Evolutionary conservation across 2,329 filamentous ascomycete species (phyloP).

Genomic region (Fusarium nematophilum): DNA sequence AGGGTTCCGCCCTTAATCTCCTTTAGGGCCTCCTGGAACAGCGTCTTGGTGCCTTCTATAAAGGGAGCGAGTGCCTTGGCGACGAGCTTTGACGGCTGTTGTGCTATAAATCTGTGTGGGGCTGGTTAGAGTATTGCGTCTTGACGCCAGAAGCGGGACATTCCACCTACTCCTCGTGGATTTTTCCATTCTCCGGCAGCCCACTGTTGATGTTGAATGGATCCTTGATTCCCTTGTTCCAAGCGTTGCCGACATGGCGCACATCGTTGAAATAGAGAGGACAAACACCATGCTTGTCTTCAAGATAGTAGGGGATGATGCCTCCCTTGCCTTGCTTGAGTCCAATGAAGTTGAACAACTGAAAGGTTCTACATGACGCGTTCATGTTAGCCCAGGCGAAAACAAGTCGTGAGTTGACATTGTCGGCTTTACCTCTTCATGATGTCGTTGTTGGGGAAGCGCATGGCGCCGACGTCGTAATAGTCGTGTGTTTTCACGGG

Average conservation of each 20-base stretch:
- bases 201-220: constrained; percentile 24
- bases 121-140: no score
- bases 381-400: neutral
- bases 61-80: neutral
- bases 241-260: neutral
- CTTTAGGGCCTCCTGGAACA: neutral
- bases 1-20: constrained; percentile 8
- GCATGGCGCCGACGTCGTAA: constrained; percentile 55
- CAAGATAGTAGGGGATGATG: constrained; percentile 34
- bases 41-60: neutral
- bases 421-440: constrained; percentile 31
- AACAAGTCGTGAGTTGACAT: no score
- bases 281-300: constrained; percentile 1
- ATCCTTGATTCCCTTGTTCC: neutral
- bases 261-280: constrained; percentile 33
- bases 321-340: constrained; percentile 13
- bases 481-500: no score
- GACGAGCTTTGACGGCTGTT: no score
- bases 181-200: constrained; percentile 4
- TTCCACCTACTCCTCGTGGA: neutral
- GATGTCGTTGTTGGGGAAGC: constrained; percentile 50
- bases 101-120: no score
- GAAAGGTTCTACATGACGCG: constrained; percentile 19
- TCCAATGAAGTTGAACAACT: constrained; percentile 32
- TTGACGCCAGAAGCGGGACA: neutral